phyloP scores from a whole-genome alignment of 257 asterid genomes.

The Ilex asprella region DNA sequence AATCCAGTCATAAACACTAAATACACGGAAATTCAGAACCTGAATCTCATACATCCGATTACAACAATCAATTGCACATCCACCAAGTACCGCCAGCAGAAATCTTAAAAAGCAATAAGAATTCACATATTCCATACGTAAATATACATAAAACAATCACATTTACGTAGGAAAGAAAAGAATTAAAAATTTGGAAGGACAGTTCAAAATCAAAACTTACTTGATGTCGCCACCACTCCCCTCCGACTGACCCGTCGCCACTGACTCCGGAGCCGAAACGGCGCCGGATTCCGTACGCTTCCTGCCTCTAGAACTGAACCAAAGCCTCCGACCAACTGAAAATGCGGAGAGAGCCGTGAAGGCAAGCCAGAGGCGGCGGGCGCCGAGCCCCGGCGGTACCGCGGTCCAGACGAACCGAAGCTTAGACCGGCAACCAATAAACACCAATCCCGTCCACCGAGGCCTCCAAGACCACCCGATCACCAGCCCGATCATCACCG shows the following conservation, averaged over 20 bases:
- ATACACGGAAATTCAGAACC: neutral
- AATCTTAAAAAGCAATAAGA: too few relatives aligned
- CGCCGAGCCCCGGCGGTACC: slow-evolving; percentile 85
- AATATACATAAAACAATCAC: neutral
- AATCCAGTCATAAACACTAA: too few relatives aligned
- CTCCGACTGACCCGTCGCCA: slow-evolving; percentile 14
- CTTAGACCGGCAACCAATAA: slow-evolving; percentile 76
- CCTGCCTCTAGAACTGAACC: slow-evolving; percentile 55
- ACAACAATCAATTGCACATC: neutral
- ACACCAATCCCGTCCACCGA: slow-evolving; percentile 78
- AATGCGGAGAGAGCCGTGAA: slow-evolving; percentile 89
- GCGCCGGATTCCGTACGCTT: slow-evolving; percentile 29
- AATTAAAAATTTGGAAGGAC: neutral
- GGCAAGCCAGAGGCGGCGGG: slow-evolving; percentile 83
- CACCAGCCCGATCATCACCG: slow-evolving; percentile 83
- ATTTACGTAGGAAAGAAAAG: neutral
- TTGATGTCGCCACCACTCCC: slow-evolving; percentile 31
- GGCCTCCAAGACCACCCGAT: slow-evolving; percentile 99
- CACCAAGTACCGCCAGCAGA: neutral
- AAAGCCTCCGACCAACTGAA: slow-evolving; percentile 67
- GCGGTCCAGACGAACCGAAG: slow-evolving; percentile 71
- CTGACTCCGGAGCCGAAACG: slow-evolving; percentile 15
- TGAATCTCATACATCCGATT: neutral
- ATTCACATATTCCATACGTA: neutral
- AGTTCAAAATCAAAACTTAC: slow-evolving; percentile 20